Evolutionary conservation across 2,329 filamentous ascomycete species (phyloP).

Genomic region (Chaetomiaceae sp.): DNA sequence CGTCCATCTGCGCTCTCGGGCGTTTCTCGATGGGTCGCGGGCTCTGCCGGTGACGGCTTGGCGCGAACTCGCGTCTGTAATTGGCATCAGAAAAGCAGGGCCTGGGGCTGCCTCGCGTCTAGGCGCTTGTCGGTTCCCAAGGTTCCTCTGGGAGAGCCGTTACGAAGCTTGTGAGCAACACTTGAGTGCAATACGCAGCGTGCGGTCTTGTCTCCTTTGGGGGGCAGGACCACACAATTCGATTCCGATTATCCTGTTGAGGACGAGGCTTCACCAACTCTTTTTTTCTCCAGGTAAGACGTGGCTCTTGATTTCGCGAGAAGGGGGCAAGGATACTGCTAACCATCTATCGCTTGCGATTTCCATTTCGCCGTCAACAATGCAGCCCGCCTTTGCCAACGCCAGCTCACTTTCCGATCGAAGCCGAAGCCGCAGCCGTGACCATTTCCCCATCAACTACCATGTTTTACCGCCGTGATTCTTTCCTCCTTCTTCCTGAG

Average conservation of each 20-base stretch:
- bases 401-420: no score
- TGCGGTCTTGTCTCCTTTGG: conserved; percentile 19
- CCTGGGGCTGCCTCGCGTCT: conserved; percentile 20
- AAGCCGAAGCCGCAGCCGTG: no score
- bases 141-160: conserved; percentile 29
- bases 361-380: background rate
- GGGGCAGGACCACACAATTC: conserved; percentile 25
- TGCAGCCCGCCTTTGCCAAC: no score
- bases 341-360: conserved; percentile 14
- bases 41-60: conserved; percentile 32
- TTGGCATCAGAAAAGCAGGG: conserved; percentile 34
- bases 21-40: conserved; percentile 20
- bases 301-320: background rate
- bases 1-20: conserved; percentile 14
- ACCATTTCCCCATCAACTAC: no score
- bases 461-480: no score
- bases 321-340: conserved; percentile 28
- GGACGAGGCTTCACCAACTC: conserved; percentile 30
- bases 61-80: conserved; percentile 28
- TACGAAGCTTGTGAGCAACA: conserved; percentile 32
- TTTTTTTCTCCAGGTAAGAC: conserved; percentile 28
- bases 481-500: background rate
- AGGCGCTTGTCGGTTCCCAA: conserved; percentile 15
- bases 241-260: conserved; percentile 34
- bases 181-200: conserved; percentile 34